Base-by-base conservation (phyloP, 495 filamentous ascomycete genomes). In the Trichoderma gamsii region DNA sequence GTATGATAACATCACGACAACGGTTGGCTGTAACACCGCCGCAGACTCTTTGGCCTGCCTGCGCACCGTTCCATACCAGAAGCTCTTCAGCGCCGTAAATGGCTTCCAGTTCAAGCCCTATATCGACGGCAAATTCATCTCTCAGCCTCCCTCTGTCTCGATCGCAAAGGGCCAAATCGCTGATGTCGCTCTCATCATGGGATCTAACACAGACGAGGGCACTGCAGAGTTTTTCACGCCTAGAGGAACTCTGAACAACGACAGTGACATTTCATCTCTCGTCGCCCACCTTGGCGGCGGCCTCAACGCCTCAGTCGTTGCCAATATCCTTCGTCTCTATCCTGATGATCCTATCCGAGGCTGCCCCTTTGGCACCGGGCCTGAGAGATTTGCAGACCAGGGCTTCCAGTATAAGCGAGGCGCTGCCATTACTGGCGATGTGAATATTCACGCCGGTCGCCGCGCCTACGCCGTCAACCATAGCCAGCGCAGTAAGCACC, bases 341-440 rank as follows among this genome's bases (percentile, higher is more conserved):
- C 80, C 79, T n/a, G 78, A 82, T 68, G 72, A 81, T 71, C 79
- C 81, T n/a, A 70, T 73, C 0, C 72, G 76, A 18, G 78, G 78
- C 4, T 73, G 72, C 29, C 72, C 83, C 1, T 78, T 71, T 43
- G 75, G 75, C 67, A 76, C 83, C 18, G 82, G 77, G 23, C 61
- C 74, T 66, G 64, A 79, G 52, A 74, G 80, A 56, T 75, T 72
- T 44, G 70, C 66, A 21, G 64, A 70, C 18, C 69, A 73, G 32
- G 73, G 73, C 5, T 72, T 70, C 27, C 70, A 72, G 66, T 75
- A 69, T 38, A 75, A 75, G 43, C 66, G 73, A 18, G 69, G 72
- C 3, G 73, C 73, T 38, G 70, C 73, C 12, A 73, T 75, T 35
- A 56, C 63, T 7, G 72, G 72, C 2, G 73, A 75, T 49, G 61